Base-by-base conservation (phyloP, 78 protist genomes). In the Chrysochromulina parva region DNA sequence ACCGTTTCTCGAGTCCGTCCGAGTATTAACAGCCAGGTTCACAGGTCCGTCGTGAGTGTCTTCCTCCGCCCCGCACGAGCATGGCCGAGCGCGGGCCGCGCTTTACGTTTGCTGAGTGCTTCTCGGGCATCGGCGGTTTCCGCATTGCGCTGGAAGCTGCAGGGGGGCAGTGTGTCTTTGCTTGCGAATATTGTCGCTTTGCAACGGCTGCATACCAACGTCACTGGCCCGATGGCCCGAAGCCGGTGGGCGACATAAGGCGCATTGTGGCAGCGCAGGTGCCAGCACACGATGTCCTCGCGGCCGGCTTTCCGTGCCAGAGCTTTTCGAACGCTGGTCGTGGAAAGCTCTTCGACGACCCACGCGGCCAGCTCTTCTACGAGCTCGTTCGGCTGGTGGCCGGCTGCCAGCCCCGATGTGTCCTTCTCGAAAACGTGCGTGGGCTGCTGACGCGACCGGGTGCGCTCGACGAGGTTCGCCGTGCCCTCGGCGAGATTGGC, bases 291-390 rank as follows among this genome's bases (percentile, higher is more conserved):
- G 85, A 88, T 53, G 53, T 88, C 62, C 81, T 88, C 82, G 62
- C 84, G 2, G 90, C 28, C 3, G 90, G 90, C 19, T 88, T 88
- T 26, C 90, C 90, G 13, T 88, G 90, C 90, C 90, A 88, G 88
- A 3, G 20, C n/a, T 85, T 58, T 20, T 38, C 90, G 22, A 17
- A 22, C 50, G 16, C 26, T 10, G 90, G 90, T 1, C 47, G 3
- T 19, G 17, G 26, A 59, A 10, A 3, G 1, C 78, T 74, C 10
- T 20, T 85, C 4, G 90, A 48, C 2, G 90, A 38, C 60, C 62
- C 1, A 4, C 73, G 76, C 38, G 90, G 90, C 4, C 19, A 1
- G 9, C 90, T 85, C 80, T 78, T 78, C 60, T 53, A 24, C 55
- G 82, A 74, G 82, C 13, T 74, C 28, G 17, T 74, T 1, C 82